Evolutionary conservation across 179 eudicot species (phyloP).

Genomic region (Gypsophila paniculata): DNA sequence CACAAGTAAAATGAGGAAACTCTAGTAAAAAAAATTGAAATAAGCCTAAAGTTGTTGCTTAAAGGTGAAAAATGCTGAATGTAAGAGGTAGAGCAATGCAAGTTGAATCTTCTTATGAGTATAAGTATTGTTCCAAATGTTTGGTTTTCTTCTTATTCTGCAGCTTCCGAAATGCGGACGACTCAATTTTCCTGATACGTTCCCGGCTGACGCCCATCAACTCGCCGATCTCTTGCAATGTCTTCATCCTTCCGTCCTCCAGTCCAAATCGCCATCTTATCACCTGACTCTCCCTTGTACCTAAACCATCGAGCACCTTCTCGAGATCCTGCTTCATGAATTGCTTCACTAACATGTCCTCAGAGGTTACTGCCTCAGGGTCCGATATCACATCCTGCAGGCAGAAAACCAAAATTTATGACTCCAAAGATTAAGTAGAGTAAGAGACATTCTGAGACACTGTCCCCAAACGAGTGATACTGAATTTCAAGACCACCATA

Average conservation of each 20-base stretch:
- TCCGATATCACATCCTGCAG: constrained; percentile 66
- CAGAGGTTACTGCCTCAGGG: constrained; percentile 66
- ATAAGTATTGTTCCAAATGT: constrained; percentile 56
- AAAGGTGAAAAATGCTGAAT: background rate
- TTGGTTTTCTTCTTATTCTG: constrained; percentile 68
- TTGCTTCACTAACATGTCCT: constrained; percentile 61
- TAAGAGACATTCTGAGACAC: too few relatives aligned
- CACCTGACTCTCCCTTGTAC: constrained; percentile 63
- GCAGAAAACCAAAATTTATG: constrained; percentile 4
- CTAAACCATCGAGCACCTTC: constrained; percentile 64
- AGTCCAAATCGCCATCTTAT: constrained; percentile 79
- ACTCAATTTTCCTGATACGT: constrained; percentile 84
- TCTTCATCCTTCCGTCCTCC: constrained; percentile 77
- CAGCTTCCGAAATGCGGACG: constrained; percentile 70
- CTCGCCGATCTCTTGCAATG: constrained; percentile 94
- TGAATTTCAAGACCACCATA: too few relatives aligned
- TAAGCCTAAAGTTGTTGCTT: constrained; percentile 12
- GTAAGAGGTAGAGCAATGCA: constrained; percentile 8
- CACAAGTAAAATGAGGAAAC: background rate
- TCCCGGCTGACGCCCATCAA: constrained; percentile 85
- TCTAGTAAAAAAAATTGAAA: constrained; percentile 3
- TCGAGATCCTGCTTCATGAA: constrained; percentile 71
- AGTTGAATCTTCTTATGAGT: constrained; percentile 20
- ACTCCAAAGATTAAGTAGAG: background rate
- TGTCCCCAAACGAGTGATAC: too few relatives aligned